Base-by-base conservation (phyloP, 495 filamentous ascomycete genomes). In the Neurospora sp. region DNA sequence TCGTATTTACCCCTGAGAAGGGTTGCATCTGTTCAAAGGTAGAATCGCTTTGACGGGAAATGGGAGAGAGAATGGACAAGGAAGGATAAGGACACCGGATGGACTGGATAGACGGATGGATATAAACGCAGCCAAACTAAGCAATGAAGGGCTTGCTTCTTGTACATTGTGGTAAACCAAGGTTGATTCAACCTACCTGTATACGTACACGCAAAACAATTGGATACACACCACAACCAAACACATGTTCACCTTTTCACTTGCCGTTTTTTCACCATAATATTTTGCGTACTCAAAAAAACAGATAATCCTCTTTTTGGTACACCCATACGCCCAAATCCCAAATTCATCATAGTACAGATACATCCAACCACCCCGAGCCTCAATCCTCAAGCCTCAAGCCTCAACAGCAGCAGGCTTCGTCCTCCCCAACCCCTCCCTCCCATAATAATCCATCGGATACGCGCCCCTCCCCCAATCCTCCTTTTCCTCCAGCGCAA, bases 381-480 rank as follows among this genome's bases (percentile, higher is more conserved):
- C 15, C 37, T 11, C 38, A 13, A 39, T 0, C 1, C 39, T 39
- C 17, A 43, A 45, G 0, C 43, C 24, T 59, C 48, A 28, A 59
- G 11, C 48, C 48, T 17, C 54, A 15, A 62, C 24, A 59, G 48
- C 74, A 45, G 45, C 73, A 9, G 86, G 86, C 80, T 83, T 92
- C 34, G 91, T 93, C 78, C 96, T 89, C 17, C 96, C 96, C 42
- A 99, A 81, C 0, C 96, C 96, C 15, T 97, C 93, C 80, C 92
- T 96, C 0, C 90, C 93, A 85, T 99, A 99, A 75, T 96, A 99
- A 82, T 98, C 94, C 96, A 99, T 99, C 6, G 93, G 93, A 82
- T 99, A 99, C n/a, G 94, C 87, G 5, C 89, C 91, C 69, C 84
- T 84, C 13, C 88, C 87, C 95, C 95, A 97, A 71, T 90, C 90